phyloP scores from a whole-genome alignment of 139 green algal species.

The Nannochloris sp. region DNA sequence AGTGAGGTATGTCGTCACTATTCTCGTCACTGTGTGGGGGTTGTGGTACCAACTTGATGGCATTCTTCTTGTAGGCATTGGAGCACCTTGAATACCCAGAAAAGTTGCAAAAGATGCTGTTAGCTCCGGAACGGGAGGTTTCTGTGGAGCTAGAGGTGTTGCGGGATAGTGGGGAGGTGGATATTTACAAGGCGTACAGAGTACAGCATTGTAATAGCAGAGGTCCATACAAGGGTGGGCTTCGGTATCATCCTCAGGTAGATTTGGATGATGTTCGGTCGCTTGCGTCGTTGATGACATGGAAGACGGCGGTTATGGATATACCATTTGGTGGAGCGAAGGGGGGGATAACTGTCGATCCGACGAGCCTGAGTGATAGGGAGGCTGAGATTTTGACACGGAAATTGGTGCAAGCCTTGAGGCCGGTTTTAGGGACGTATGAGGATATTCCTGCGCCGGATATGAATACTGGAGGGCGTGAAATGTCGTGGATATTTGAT shows the following conservation, averaged over 20 bases:
- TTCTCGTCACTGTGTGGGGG: background rate
- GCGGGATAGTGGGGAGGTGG: constrained; percentile 58
- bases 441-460: constrained; percentile 83
- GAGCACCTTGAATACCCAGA: constrained; percentile 52
- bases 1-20: constrained; percentile 37
- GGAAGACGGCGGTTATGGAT: constrained; percentile 93
- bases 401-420: constrained; percentile 82
- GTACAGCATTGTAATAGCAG: constrained; percentile 86
- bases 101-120: constrained; percentile 64
- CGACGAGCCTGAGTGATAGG: constrained; percentile 47
- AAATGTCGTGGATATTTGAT: constrained; percentile 80
- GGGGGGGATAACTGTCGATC: constrained; percentile 64
- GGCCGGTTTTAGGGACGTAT: constrained; percentile 71
- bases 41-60: background rate
- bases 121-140: constrained; percentile 65
- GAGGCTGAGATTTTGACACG: constrained; percentile 86
- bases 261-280: constrained; percentile 64
- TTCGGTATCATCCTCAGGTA: constrained; percentile 67
- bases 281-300: constrained; percentile 83
- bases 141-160: constrained; percentile 73
- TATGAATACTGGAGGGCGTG: constrained; percentile 71
- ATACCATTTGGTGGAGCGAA: constrained; percentile 93
- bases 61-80: constrained; percentile 12
- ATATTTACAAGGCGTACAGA: constrained; percentile 65
- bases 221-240: constrained; percentile 80